phyloP scores from a whole-genome alignment of 2,329 filamentous ascomycete species.

The Paracamarosporium sp. region DNA sequence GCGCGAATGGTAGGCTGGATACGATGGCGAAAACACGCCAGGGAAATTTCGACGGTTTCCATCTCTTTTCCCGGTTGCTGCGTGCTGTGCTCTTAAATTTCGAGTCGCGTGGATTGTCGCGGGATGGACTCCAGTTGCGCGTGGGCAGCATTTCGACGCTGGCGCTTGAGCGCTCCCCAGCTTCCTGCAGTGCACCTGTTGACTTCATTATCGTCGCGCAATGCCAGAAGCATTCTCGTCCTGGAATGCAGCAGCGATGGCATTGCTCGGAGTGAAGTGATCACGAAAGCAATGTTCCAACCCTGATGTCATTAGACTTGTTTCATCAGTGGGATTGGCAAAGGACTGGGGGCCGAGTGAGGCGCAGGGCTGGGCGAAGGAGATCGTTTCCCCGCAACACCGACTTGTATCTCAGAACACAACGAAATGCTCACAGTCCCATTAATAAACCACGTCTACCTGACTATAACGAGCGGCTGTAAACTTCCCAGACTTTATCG shows the following conservation, averaged over 20 bases:
- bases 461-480: too few species aligned
- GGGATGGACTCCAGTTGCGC: background rate
- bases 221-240: background rate
- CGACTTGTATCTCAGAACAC: too few species aligned
- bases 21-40: conserved; percentile 28
- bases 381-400: background rate
- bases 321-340: background rate
- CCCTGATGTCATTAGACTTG: background rate
- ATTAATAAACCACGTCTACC: too few species aligned
- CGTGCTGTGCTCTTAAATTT: background rate
- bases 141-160: background rate
- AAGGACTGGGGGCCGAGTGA: background rate
- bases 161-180: background rate
- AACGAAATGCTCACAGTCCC: too few species aligned
- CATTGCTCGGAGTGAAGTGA: background rate
- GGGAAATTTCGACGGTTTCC: conserved; percentile 19
- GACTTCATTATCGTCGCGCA: background rate
- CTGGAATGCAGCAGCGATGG: background rate
- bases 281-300: background rate
- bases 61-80: background rate
- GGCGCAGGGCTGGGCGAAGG: background rate
- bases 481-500: too few species aligned
- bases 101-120: background rate
- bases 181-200: background rate
- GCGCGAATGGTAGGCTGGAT: conserved; percentile 26